Conservation (phyloP, 257 asterid genomes). For the Scutellaria minor region DNA sequence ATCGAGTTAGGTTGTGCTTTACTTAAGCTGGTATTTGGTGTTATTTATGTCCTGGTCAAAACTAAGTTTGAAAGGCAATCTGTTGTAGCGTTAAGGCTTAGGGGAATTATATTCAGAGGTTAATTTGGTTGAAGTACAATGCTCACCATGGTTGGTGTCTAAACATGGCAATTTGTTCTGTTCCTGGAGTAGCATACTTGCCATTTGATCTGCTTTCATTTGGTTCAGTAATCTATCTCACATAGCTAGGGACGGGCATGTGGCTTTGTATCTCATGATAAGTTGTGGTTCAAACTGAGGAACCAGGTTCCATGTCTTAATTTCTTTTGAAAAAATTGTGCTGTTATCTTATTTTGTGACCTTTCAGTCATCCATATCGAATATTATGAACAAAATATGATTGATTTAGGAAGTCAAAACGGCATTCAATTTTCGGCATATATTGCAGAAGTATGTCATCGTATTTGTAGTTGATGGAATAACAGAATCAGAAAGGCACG, state of each 20-base stretch:
- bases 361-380: conserved; percentile 19
- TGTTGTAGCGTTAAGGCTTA: background rate
- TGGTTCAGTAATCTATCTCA: conserved; percentile 31
- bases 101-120: background rate
- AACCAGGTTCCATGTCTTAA: conserved; percentile 15
- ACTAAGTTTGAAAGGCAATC: background rate
- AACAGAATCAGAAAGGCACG: background rate
- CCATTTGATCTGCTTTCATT: background rate
- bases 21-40: conserved; percentile 19
- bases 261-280: conserved; percentile 2
- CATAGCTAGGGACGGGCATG: conserved; percentile 12
- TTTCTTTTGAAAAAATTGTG: background rate
- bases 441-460: conserved; percentile 15
- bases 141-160: conserved; percentile 13
- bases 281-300: conserved; percentile 8
- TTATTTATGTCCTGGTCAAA: conserved; percentile 16
- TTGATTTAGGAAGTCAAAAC: conserved; percentile 4
- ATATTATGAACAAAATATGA: conserved; percentile 17
- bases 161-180: conserved; percentile 27
- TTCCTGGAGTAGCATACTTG: conserved; percentile 1
- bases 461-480: conserved; percentile 1
- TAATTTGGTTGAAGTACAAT: conserved; percentile 15
- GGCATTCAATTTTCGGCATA: background rate
- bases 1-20: conserved; percentile 5
- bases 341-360: background rate